Base-by-base conservation (phyloP, 192 early-diverging fungal genomes). In the Rhizophagus clarus region DNA sequence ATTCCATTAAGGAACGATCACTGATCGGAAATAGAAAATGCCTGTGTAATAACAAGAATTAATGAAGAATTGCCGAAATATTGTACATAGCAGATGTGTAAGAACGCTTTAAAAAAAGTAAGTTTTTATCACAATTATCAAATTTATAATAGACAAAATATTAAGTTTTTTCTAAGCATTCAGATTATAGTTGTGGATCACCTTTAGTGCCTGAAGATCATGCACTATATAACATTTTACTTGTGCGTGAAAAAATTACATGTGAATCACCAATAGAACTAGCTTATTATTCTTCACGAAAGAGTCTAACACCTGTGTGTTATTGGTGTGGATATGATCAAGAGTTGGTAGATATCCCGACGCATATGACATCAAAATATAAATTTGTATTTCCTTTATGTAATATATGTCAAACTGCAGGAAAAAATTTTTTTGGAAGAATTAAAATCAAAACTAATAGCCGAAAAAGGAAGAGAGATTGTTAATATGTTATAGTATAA, bases 181-280 rank as follows among this genome's bases (percentile, higher is more conserved):
- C 34, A 0, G 8, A 64, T 11, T 64, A 64, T 26, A 64, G 62
- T 64, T 64, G 26, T 31, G 1, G 62, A 31, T 64, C 8, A 31
- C 2, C 7, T 28, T 64, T 64, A 12, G 62, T 64, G 14, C 5
- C 26, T 28, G 10, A 64, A 11, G 26, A 64, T 49, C 26, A 64
- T 64, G n/a, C 28, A 28, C 14, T 64, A 31, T 64, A 64, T 26
- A 64, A 64, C 11, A 3, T 14, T 28, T 24, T 64, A 28, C 31
- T 28, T 64, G 24, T 64, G 29, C 11, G 2, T 14, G 61, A 64
- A 28, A 64, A 64, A 64, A 31, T 64, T 28, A 64, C 24, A 28
- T 64, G 62, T 64, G 24, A 64, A 64, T n/a, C 26, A 64, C 24
- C 26, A 64, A 64, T 64, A 64, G 26, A 64, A 26, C n/a, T 64